Percentiles rank a stretch among this genome's conserved stretches.
These are phyloP conservation scores for Penicillium herquei DNA, from an alignment of 495 filamentous ascomycete species.

Conservation along the genomic window DNA sequence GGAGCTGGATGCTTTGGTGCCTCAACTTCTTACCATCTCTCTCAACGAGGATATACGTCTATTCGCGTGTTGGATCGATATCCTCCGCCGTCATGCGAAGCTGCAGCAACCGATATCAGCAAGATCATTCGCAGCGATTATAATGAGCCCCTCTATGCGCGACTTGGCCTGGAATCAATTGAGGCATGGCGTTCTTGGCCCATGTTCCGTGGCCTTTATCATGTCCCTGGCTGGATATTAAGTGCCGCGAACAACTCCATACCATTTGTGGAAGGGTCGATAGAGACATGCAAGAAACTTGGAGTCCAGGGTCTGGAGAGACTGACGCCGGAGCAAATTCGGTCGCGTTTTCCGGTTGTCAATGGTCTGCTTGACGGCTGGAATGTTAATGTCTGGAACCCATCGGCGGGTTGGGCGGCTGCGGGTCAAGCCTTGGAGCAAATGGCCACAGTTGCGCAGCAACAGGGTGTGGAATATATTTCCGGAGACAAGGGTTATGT, in stretches of 20 bases:
- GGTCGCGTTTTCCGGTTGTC: constrained; percentile 19
- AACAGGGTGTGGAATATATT: constrained; percentile 28
- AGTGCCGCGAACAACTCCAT: constrained; percentile 19
- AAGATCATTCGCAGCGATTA: constrained; percentile 21
- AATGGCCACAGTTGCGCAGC: constrained; percentile 25
- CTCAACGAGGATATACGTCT: constrained; percentile 20
- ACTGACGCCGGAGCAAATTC: constrained; percentile 6
- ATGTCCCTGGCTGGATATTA: constrained; percentile 32
- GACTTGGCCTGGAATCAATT: constrained; percentile 22
- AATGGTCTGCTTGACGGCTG: constrained; percentile 27
- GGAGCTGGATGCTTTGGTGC: constrained; percentile 42
- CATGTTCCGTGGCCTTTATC: constrained; percentile 29
- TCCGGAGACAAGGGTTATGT: constrained; percentile 24
- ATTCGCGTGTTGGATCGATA: constrained; percentile 33
- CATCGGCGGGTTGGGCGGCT: constrained; percentile 31
- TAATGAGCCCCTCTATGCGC: constrained; percentile 23
- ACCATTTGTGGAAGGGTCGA: constrained; percentile 27
- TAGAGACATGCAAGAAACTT: constrained; percentile 19
- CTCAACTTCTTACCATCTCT: constrained; percentile 41
- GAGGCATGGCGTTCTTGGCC: constrained; percentile 17
- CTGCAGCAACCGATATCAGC: constrained; percentile 28
- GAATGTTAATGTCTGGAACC: constrained; percentile 29
- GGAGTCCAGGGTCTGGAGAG: constrained; percentile 2
- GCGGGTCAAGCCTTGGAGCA: constrained; percentile 22
- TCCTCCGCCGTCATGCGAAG: constrained; percentile 25